Conservation (phyloP, 352 stramenopile genomes). For the Thalassiosira oceanica region DNA sequence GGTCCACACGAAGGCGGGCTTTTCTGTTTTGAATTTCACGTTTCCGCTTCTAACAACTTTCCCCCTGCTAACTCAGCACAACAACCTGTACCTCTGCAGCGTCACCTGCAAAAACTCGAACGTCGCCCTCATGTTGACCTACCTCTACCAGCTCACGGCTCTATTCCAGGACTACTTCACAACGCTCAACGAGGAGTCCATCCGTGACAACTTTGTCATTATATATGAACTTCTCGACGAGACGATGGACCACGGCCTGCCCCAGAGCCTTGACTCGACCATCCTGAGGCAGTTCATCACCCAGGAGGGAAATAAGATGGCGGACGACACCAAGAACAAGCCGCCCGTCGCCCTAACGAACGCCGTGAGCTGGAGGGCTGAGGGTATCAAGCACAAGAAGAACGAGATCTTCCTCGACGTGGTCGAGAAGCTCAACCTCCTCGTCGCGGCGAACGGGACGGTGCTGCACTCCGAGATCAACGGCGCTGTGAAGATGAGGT, state of each 20-base stretch:
- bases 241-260: constrained; percentile 99
- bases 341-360: constrained; percentile 96
- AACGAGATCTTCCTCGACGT: constrained; percentile 99
- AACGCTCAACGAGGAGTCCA: constrained; percentile 97
- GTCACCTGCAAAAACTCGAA: constrained; percentile 99
- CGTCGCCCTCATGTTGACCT: constrained; percentile 83
- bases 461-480: constrained; percentile 98
- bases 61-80: constrained; percentile 87
- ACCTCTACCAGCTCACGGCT: constrained; percentile 72
- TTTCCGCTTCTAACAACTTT: no score
- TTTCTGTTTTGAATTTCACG: no score
- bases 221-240: constrained; percentile 99
- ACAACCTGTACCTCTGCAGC: constrained; percentile 98
- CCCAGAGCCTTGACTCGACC: constrained; percentile 89
- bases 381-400: constrained; percentile 99
- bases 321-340: constrained; percentile 85
- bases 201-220: constrained; percentile 99
- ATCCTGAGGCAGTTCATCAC: constrained; percentile 95
- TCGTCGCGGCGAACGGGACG: constrained; percentile 95
- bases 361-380: constrained; percentile 96
- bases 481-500: constrained; percentile 97
- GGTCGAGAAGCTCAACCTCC: constrained; percentile 95
- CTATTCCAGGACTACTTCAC: constrained; percentile 99
- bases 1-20: no score
- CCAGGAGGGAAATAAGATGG: constrained; percentile 94